Percentiles rank a stretch among this genome's conserved stretches.
phyloP scores from a whole-genome alignment of 2,329 filamentous ascomycete genomes.

The Ascochyta clinopodiicola region DNA sequence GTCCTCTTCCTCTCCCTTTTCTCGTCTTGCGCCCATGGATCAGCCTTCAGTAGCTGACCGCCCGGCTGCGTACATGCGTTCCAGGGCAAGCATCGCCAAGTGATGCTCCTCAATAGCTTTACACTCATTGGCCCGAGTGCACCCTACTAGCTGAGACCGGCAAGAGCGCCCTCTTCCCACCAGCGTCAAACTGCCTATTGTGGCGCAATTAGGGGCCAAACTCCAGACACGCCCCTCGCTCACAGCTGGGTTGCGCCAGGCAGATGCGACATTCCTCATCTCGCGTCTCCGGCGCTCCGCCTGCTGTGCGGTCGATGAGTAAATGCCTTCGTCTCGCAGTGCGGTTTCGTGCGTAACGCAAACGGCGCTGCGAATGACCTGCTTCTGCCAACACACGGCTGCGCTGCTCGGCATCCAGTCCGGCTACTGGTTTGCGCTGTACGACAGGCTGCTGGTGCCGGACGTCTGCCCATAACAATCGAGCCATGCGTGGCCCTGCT shows the following conservation, averaged over 20 bases:
- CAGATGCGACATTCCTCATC: slow-evolving; percentile 31
- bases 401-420: slow-evolving; percentile 5
- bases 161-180: slow-evolving; percentile 15
- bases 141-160: slow-evolving; percentile 10
- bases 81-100: slow-evolving; percentile 22
- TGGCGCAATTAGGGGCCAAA: slow-evolving; percentile 27
- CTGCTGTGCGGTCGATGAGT: slow-evolving; percentile 18
- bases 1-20: slow-evolving; percentile 20
- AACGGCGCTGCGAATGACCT: slow-evolving; percentile 24
- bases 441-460: slow-evolving; percentile 15
- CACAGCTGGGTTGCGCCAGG: slow-evolving; percentile 24
- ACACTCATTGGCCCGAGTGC: slow-evolving; percentile 19
- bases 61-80: slow-evolving; percentile 9
- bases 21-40: slow-evolving; percentile 9
- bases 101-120: slow-evolving; percentile 15
- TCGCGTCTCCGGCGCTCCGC: slow-evolving; percentile 23
- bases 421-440: slow-evolving; percentile 13
- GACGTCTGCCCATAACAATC: slow-evolving; percentile 18
- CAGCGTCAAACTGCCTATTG: slow-evolving; percentile 17
- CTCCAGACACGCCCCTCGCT: slow-evolving; percentile 24
- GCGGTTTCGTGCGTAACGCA: slow-evolving; percentile 27
- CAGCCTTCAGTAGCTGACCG: slow-evolving; percentile 20
- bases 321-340: slow-evolving; percentile 23
- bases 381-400: slow-evolving; percentile 18
- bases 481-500: slow-evolving; percentile 18